Percentiles rank a stretch among this genome's conserved stretches.
Conservation (phyloP, 192 early-diverging fungal species). For the Backusella luteola region DNA sequence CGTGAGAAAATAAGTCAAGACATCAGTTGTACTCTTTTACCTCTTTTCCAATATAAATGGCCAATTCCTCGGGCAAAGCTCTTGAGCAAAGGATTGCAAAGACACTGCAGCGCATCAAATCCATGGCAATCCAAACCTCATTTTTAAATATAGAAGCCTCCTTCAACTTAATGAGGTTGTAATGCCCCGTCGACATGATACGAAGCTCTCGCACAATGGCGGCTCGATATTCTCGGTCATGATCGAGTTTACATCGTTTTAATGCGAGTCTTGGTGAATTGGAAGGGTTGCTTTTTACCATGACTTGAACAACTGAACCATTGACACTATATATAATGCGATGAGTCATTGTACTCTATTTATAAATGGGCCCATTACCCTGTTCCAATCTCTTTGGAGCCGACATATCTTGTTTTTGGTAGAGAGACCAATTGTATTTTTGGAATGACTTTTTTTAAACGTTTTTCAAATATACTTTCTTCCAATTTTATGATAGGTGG, state of each 20-base stretch:
- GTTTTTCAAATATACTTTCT: slow-evolving; percentile 32
- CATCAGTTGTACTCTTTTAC: neutral
- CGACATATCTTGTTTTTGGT: slow-evolving; percentile 24
- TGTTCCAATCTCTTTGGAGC: slow-evolving; percentile 33
- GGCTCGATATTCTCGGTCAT: slow-evolving; percentile 32
- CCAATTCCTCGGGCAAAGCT: slow-evolving; percentile 30
- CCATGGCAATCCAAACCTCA: slow-evolving; percentile 40
- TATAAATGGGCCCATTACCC: slow-evolving; percentile 6
- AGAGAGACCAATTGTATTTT: slow-evolving; percentile 19
- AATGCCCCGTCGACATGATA: slow-evolving; percentile 32
- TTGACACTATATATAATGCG: slow-evolving; percentile 24
- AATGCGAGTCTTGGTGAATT: slow-evolving; percentile 14
- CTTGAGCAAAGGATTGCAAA: slow-evolving; percentile 33
- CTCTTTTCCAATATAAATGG: slow-evolving; percentile 29
- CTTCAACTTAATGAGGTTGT: slow-evolving; percentile 30
- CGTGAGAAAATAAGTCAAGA: neutral
- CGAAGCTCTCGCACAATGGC: slow-evolving; percentile 35
- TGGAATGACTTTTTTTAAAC: slow-evolving; percentile 27
- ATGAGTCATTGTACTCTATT: neutral
- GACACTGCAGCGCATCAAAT: slow-evolving; percentile 37
- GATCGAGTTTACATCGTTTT: slow-evolving; percentile 34
- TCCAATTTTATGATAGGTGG: neutral
- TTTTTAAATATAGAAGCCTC: slow-evolving; percentile 27
- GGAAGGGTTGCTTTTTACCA: neutral
- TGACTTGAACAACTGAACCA: slow-evolving; percentile 33